Evolutionary conservation across 2,329 filamentous ascomycete genomes (phyloP).

Genomic region (Orbilia ellipsospora): DNA sequence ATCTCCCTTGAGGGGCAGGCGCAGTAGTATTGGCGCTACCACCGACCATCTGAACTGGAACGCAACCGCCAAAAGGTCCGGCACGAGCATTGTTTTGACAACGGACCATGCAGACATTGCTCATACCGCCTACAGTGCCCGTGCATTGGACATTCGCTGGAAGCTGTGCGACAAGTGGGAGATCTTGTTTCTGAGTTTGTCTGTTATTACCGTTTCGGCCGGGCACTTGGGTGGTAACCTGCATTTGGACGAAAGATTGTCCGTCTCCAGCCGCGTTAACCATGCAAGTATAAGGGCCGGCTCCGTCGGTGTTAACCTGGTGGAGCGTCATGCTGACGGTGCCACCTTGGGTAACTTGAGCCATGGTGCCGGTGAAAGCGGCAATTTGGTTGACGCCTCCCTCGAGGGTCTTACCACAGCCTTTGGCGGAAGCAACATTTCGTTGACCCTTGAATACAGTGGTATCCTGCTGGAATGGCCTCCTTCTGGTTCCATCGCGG

Average conservation of each 20-base stretch:
- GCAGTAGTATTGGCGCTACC: background rate
- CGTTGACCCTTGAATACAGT: constrained; percentile 68
- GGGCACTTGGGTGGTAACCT: constrained; percentile 39
- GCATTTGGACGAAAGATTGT: constrained; percentile 58
- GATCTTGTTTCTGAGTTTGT: constrained; percentile 18
- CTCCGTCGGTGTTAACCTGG: constrained; percentile 49
- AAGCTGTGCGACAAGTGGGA: constrained; percentile 21
- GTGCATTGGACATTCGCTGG: constrained; percentile 64
- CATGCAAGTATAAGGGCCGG: constrained; percentile 71
- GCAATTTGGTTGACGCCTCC: constrained; percentile 69
- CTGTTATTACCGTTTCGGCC: constrained; percentile 24
- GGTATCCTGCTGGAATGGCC: constrained; percentile 73
- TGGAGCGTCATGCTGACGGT: constrained; percentile 72
- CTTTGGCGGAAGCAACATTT: constrained; percentile 62
- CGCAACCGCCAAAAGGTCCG: constrained; percentile 73
- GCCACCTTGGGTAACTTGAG: constrained; percentile 71
- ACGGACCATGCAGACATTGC: constrained; percentile 72
- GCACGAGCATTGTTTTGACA: constrained; percentile 72
- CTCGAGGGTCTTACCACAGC: constrained; percentile 71
- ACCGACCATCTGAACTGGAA: constrained; percentile 67
- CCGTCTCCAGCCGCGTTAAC: constrained; percentile 72
- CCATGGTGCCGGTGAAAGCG: constrained; percentile 23
- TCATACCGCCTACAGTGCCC: constrained; percentile 70
- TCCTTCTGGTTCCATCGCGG: constrained; percentile 71
- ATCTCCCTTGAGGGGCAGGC: too few relatives aligned